Conservation (phyloP, 2,329 filamentous ascomycete genomes). For the Teratosphaeria zuluensis region DNA sequence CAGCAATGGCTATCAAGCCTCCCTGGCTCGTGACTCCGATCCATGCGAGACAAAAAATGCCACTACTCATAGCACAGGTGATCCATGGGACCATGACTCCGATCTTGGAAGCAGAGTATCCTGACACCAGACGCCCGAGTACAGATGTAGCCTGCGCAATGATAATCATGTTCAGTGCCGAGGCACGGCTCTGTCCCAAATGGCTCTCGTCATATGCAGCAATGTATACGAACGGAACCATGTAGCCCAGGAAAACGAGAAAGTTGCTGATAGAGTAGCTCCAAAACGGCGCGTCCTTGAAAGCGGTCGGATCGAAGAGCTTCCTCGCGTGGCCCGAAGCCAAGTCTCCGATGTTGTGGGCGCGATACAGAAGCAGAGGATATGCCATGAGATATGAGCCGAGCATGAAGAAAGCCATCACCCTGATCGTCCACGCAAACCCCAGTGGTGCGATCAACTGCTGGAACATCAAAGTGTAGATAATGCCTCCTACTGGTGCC, state of each 20-base stretch:
- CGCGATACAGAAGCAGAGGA: constrained; percentile 25
- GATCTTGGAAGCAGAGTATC: constrained; percentile 39
- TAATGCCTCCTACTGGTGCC: constrained; percentile 50
- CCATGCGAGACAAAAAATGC: constrained; percentile 47
- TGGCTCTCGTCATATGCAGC: constrained; percentile 27
- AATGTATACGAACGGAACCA: constrained; percentile 35
- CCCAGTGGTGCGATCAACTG: constrained; percentile 49
- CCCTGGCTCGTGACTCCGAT: constrained; percentile 35
- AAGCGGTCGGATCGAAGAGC: constrained; percentile 31
- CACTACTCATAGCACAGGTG: constrained; percentile 36
- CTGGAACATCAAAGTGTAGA: constrained; percentile 44
- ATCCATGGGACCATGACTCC: constrained; percentile 48
- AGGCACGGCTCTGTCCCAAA: constrained; percentile 34
- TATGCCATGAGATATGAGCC: constrained; percentile 30
- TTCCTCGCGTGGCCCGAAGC: constrained; percentile 17
- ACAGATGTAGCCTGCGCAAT: constrained; percentile 50
- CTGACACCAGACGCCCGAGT: constrained; percentile 41
- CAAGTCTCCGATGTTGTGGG: constrained; percentile 21
- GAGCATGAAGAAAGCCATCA: constrained; percentile 51
- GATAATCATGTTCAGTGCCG: constrained; percentile 46
- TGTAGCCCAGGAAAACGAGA: constrained; percentile 25
- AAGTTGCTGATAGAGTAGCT: constrained; percentile 25
- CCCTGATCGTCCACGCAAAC: constrained; percentile 54
- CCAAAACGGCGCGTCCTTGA: constrained; percentile 31
- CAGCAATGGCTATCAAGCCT: constrained; percentile 33